Evolutionary conservation across 306 rosid genomes (phyloP), one percentile per base, ranked within the genome.

Genomic region (Quercus bicolor): DNA sequence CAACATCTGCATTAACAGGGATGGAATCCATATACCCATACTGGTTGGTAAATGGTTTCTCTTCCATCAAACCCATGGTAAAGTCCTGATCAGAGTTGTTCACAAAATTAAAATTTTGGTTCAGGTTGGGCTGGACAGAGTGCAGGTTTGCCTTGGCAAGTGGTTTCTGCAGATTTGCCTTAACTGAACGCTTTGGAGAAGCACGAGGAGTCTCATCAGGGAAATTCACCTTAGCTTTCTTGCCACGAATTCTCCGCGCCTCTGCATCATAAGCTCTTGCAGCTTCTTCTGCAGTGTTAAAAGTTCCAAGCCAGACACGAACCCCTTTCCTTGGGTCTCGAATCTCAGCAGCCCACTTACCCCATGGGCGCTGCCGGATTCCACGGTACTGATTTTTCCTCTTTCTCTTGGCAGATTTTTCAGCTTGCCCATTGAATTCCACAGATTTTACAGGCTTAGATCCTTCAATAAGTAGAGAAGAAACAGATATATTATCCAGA

Each of bases 301-400:
- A 95, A 23, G 98, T 95, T 80, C 99, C 99, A 5, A 95, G 98
- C 99, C 99, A 95, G 19, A 95, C 99, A 24, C 99, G 94, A 40
- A 93, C 97, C 23, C 99, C 99, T 87, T 95, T 95, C 84, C 93
- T 87, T 6, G 99, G 99, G 79, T 95, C 99, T 0, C 99, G 90
- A 75, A 92, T 95, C 88, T 95, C 99, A 24, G 99, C 99, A 21
- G 99, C 99, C 99, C 99, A 95, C 83, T 95, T 95, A 18, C 98
- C 98, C 98, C 98, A 95, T 34, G 98, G 98, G 33, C 98, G 98
- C 79, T 95, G 98, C 18, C 98, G 92, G 81, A 95, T 91, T 66
- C 99, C 99, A 74, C 99, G 70, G 54, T 83, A 95, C 80, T 93
- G 96, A 40, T 95, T 95, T 87, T 93, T 95, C 87, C 97, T 86